Evolutionary conservation across 371 early-diverging fungal genomes (phyloP), one percentile per base, ranked within the genome.

Genomic region (Homolaphlyctis polyrhiza): DNA sequence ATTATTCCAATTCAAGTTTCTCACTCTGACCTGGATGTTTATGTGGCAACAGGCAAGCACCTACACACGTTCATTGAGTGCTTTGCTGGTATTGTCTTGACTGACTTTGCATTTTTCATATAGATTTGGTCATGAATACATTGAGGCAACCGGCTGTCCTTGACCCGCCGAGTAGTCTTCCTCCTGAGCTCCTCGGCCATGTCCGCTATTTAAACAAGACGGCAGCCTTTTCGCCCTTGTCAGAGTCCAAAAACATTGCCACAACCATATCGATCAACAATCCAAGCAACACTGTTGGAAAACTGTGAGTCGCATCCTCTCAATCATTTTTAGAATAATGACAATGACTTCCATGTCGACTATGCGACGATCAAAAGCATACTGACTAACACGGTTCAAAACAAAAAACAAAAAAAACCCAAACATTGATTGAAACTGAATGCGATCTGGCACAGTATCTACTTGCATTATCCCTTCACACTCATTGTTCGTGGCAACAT

Each of bases 151-250:
- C n/a, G n/a, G n/a, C n/a, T n/a, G n/a, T n/a, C n/a, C n/a, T n/a
- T n/a, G n/a, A n/a, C n/a, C n/a, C n/a, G n/a, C n/a, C n/a, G n/a
- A n/a, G n/a, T n/a, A n/a, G 8, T 14, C 32, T 51, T 11, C 28
- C 52, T 6, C 52, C 52, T 28, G 52, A 51, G 32, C 52, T 51
- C 11, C 32, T 51, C 14, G 52, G 52, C 52, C 52, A 51, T 51
- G 52, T 51, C 8, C 52, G 52, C 28, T 6, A 6, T 11, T 21
- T 51, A 11, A 51, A 51, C 52, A 21, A 21, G 11, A 32, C 52
- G 32, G 8, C 27, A 21, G 8, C 6, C 11, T 51, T 51, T 51
- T 14, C 52, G 25, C 52, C 52, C 11, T 14, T 51, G 11, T 6
- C 25, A 16, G 52, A 51, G 28, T 51, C 52, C 27, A 32, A 6